Evolutionary conservation across 2,329 filamentous ascomycete species (phyloP).

Genomic region (Diatrype stigma): DNA sequence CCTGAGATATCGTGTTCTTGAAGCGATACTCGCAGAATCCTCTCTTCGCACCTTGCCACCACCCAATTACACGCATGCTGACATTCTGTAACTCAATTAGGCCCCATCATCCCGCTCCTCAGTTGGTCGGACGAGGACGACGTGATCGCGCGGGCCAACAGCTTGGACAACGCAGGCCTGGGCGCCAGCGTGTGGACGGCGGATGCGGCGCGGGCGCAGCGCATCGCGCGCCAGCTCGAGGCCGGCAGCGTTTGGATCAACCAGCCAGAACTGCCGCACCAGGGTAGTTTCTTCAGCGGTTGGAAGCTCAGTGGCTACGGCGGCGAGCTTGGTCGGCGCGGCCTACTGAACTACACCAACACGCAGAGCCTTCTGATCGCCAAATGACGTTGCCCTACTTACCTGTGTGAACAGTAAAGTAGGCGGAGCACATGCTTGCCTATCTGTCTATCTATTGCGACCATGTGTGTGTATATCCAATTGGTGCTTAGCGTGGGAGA

Average conservation of each 20-base stretch:
- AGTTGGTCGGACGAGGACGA: conserved; percentile 59
- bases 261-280: conserved; percentile 27
- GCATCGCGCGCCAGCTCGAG: conserved; percentile 50
- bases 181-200: conserved; percentile 64
- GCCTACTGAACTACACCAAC: conserved; percentile 29
- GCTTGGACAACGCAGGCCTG: conserved; percentile 81
- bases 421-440: no score
- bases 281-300: conserved; percentile 26
- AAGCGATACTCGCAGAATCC: no score
- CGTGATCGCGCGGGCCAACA: conserved; percentile 59
- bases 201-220: conserved; percentile 45
- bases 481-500: no score
- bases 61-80: no score
- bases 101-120: conserved; percentile 60
- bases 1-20: no score
- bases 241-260: conserved; percentile 61
- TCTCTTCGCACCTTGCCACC: no score
- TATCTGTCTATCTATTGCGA: no score
- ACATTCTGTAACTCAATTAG: conserved; percentile 27
- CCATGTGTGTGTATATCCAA: no score
- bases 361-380: conserved; percentile 28
- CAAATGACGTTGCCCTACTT: no score
- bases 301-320: conserved; percentile 31
- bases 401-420: no score
- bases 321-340: conserved; percentile 30